Conservation (phyloP, 352 stramenopile species). For the Globisporangium orthogonon region DNA sequence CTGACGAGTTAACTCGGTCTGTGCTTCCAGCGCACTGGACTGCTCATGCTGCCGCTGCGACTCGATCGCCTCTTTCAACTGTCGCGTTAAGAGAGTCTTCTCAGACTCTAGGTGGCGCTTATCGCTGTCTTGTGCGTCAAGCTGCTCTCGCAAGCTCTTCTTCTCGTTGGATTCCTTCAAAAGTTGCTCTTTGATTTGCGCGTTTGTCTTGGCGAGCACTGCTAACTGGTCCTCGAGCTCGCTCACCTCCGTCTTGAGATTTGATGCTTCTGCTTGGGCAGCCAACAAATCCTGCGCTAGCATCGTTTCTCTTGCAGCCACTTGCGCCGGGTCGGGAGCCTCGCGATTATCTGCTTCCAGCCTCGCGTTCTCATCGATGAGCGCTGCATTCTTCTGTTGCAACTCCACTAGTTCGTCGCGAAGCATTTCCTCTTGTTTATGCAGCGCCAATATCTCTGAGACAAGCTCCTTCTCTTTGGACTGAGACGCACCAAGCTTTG, state of each 20-base stretch:
- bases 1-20: conserved; percentile 19
- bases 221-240: conserved; percentile 25
- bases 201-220: conserved; percentile 20
- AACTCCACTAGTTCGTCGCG: no score
- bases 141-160: conserved; percentile 24
- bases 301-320: not conserved
- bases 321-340: no score
- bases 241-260: conserved; percentile 18
- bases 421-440: no score
- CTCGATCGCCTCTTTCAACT: conserved; percentile 4
- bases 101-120: conserved; percentile 33
- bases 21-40: conserved; percentile 12
- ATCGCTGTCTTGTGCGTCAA: conserved; percentile 25
- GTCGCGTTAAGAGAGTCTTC: conserved; percentile 15
- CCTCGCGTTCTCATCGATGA: not conserved
- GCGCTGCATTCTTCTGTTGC: no score
- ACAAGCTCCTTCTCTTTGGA: no score
- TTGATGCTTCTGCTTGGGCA: conserved; percentile 8
- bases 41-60: conserved; percentile 10
- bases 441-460: no score
- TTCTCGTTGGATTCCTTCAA: conserved; percentile 38
- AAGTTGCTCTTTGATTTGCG: conserved; percentile 35
- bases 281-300: not conserved
- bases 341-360: conserved; percentile 11
- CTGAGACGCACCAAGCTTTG: no score